These are phyloP conservation scores for Fusarium sp. DNA, from an alignment of 2,329 filamentous ascomycete species.

Conservation along the genomic window DNA sequence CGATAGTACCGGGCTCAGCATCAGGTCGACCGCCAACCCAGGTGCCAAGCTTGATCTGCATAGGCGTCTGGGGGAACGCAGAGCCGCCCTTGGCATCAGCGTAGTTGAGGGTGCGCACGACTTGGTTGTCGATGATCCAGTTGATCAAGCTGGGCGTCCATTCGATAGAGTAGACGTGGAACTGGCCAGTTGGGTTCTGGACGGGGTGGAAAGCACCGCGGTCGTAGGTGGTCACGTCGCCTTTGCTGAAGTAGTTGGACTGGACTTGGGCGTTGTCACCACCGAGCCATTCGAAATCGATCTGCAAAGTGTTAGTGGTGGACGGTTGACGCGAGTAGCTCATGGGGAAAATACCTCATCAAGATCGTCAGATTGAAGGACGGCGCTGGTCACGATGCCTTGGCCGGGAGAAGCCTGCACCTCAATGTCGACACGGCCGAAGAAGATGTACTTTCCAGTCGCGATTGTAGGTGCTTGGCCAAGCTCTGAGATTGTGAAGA, in stretches of 20 bases:
- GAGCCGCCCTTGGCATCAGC: conserved; percentile 67
- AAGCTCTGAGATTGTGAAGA: conserved; percentile 66
- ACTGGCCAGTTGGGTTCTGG: conserved; percentile 57
- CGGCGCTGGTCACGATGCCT: conserved; percentile 80
- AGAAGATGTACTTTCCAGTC: conserved; percentile 85
- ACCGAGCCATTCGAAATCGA: conserved; percentile 87
- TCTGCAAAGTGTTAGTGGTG: conserved; percentile 59
- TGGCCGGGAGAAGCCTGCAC: conserved; percentile 77
- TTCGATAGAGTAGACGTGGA: conserved; percentile 74
- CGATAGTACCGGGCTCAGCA: conserved; percentile 71
- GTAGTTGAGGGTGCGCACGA: conserved; percentile 70
- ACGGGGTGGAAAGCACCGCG: conserved; percentile 69
- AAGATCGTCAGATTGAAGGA: conserved; percentile 79
- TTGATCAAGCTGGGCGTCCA: conserved; percentile 72
- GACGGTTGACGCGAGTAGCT: no score
- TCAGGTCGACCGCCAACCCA: conserved; percentile 69
- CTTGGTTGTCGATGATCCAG: conserved; percentile 72
- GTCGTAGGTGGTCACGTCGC: conserved; percentile 72
- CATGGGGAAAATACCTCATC: conserved; percentile 63
- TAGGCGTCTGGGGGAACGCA: conserved; percentile 77
- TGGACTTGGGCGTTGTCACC: conserved; percentile 76
- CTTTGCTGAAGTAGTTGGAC: conserved; percentile 84
- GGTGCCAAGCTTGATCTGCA: conserved; percentile 75
- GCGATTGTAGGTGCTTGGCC: conserved; percentile 71
- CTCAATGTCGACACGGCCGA: conserved; percentile 76